Evolutionary conservation across 148 eudicot genomes (phyloP).

Genomic region (Rhododendron kiyosumense): DNA sequence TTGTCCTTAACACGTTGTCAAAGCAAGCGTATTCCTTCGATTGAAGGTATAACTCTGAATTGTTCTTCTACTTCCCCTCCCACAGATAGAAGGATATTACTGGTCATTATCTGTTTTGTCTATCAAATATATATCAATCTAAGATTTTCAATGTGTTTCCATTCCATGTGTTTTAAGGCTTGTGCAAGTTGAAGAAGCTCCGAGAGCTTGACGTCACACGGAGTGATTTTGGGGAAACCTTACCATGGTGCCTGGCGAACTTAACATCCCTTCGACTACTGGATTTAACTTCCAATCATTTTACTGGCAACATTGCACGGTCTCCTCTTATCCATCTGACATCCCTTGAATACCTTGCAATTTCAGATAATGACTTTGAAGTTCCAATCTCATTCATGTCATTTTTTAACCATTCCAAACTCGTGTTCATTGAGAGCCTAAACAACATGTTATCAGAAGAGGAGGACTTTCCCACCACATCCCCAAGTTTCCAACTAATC

Average conservation of each 20-base stretch:
- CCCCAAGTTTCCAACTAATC: slow-evolving; percentile 14
- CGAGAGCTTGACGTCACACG: background rate
- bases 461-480: background rate
- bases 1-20: too few species aligned
- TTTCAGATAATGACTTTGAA: slow-evolving; percentile 7
- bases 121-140: too few species aligned
- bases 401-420: background rate
- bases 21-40: too few species aligned
- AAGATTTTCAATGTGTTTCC: too few species aligned
- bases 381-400: slow-evolving; percentile 11
- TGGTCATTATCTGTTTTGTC: too few species aligned
- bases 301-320: background rate
- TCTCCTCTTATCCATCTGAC: background rate
- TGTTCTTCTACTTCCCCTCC: too few species aligned
- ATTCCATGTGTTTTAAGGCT: background rate
- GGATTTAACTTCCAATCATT: background rate
- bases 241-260: background rate
- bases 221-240: background rate
- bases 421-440: background rate
- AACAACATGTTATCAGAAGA: background rate
- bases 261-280: background rate
- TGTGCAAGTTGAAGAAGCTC: background rate
- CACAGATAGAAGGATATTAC: too few species aligned
- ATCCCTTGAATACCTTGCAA: slow-evolving; percentile 2
- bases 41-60: too few species aligned